Base-by-base conservation (phyloP, 441 rosid species). In the Gossypium aridum region DNA sequence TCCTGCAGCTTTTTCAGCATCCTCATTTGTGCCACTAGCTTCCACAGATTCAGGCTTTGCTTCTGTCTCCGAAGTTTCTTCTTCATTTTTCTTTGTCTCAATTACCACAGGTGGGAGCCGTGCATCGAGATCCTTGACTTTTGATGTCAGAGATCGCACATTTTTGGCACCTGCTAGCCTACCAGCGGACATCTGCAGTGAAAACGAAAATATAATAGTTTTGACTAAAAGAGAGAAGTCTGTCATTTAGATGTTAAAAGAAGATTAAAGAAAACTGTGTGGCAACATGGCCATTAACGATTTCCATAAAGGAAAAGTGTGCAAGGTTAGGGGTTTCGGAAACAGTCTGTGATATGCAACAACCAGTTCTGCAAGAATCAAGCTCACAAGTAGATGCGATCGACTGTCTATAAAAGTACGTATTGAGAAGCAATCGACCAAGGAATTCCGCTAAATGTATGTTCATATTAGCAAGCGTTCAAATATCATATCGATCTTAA, bases 121-220 rank as follows among this genome's bases (percentile, higher is more conserved):
- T 75, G 86, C 87, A 73, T 93, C 97, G 74, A 86, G 79, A 75
- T 87, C 87, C 85, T 84, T 96, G 69, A 96, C 85, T 39, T 79
- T 85, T 49, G 64, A 78, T 4, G 87, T 88, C 43, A 96, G 73
- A 55, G 94, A 77, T 75, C 96, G 88, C 53, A 81, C 86, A 73
- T 89, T 87, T 74, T 77, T 70, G 3, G 90, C 85, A 54, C 57
- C 85, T 31, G 82, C 83, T 59, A 91, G 80, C 72, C 81, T 77
- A 14, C 77, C 81, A 43, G 87, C 72, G 53, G 83, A 83, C 79
- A 82, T 64, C 91, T 89, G 92, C 76, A 63, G 71, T 71, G 79
- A 20, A 74, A 82, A 49, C 75, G 76, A 19, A 60, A 59, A 77
- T 9, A 7, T 60, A 54, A 59, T n/a, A 59, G 31, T 45, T 70